These are phyloP conservation scores for Colletotrichum costaricense DNA, from an alignment of 2,329 filamentous ascomycete species.

Conservation along the genomic window DNA sequence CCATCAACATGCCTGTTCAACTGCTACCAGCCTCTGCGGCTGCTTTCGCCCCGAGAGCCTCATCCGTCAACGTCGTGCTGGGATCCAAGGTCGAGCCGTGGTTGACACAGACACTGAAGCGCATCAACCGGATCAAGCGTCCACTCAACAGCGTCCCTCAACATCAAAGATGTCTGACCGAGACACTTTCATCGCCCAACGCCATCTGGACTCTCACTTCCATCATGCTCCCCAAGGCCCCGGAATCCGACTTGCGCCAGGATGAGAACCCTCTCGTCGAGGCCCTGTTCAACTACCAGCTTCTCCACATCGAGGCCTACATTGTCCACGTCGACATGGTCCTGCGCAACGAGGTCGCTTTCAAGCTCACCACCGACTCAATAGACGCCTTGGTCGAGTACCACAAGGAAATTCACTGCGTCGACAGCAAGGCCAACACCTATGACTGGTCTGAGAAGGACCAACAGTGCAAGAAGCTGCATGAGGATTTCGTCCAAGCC, in stretches of 20 bases:
- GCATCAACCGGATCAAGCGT: constrained; percentile 96
- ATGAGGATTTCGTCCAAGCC: constrained; percentile 95
- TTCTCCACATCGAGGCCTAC: constrained; percentile 95
- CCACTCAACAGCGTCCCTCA: constrained; percentile 97
- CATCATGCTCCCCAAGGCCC: constrained; percentile 90
- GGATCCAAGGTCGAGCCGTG: constrained; percentile 93
- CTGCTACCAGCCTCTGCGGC: constrained; percentile 94
- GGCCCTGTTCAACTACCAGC: constrained; percentile 90
- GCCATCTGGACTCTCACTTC: constrained; percentile 97
- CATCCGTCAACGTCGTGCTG: constrained; percentile 94
- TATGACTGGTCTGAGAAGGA: constrained; percentile 98
- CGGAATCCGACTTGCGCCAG: constrained; percentile 84
- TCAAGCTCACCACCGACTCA: constrained; percentile 94
- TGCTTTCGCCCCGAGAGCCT: constrained; percentile 90
- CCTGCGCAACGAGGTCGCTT: constrained; percentile 94
- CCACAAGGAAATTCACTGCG: constrained; percentile 94
- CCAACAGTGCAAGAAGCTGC: constrained; percentile 94
- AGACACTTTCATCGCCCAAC: constrained; percentile 88
- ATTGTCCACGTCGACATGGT: constrained; percentile 99
- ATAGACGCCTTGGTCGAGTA: constrained; percentile 95
- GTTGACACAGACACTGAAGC: constrained; percentile 96
- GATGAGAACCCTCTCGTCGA: constrained; percentile 87
- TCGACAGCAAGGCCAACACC: constrained; percentile 88
- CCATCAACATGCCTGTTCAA: constrained; percentile 85
- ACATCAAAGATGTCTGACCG: constrained; percentile 94